phyloP scores from a whole-genome alignment of 306 rosid species.

The Trichosanthes truncata region DNA sequence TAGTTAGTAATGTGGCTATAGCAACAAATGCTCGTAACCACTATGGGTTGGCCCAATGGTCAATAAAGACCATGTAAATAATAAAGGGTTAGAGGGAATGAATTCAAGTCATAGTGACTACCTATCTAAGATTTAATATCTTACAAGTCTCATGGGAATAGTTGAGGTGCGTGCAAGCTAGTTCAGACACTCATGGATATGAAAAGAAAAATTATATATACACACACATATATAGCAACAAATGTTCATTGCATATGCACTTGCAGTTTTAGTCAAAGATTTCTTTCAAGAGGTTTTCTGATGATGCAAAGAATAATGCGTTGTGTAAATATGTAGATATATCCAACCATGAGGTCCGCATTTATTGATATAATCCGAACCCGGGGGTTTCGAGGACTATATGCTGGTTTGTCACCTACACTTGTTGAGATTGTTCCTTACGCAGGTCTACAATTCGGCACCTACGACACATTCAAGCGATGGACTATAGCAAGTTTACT shows the following conservation, averaged over 20 bases:
- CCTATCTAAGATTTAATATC: neutral
- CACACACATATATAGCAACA: neutral
- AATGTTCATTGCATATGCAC: neutral
- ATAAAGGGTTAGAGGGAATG: neutral
- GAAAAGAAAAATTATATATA: too few relatives aligned
- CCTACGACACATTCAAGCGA: constrained; percentile 85
- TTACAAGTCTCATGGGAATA: too few relatives aligned
- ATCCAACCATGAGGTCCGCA: constrained; percentile 94
- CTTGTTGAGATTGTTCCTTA: constrained; percentile 95
- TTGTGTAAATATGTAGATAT: constrained; percentile 38
- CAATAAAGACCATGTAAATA: neutral
- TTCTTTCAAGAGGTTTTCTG: neutral
- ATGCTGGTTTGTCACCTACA: constrained; percentile 85
- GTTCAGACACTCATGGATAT: too few relatives aligned
- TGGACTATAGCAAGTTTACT: constrained; percentile 60
- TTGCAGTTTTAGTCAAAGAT: neutral
- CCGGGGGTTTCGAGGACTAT: constrained; percentile 72
- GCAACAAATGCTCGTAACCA: neutral
- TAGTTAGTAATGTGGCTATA: neutral
- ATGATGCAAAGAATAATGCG: neutral
- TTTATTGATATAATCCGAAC: constrained; percentile 43
- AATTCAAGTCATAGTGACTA: too few relatives aligned
- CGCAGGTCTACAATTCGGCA: constrained; percentile 94
- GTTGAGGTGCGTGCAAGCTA: too few relatives aligned
- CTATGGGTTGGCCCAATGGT: neutral